These are phyloP conservation scores for Ulmus americana DNA, from an alignment of 331 rosid genomes.

Conservation along the genomic window DNA sequence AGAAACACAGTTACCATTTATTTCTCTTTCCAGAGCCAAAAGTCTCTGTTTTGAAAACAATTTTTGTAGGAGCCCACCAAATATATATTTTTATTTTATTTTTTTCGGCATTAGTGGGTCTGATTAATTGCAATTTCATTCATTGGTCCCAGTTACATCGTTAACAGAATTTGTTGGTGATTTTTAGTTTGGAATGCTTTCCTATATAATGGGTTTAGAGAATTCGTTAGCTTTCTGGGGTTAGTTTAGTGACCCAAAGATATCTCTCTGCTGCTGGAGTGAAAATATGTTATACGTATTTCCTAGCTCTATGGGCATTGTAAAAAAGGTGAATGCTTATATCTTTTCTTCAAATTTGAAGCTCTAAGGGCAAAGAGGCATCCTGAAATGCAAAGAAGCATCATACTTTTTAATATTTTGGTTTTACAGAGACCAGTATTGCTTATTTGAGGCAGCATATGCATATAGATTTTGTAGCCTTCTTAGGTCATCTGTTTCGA, in stretches of 20 bases:
- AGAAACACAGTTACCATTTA: too few species aligned
- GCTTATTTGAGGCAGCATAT: neutral
- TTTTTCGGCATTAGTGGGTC: too few species aligned
- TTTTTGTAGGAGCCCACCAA: too few species aligned
- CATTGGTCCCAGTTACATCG: neutral
- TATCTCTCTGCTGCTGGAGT: too few species aligned
- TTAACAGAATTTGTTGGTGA: neutral
- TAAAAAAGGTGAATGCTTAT: too few species aligned
- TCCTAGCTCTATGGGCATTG: too few species aligned
- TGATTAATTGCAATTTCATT: neutral
- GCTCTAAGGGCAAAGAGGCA: neutral
- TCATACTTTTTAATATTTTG: slow-evolving; percentile 7
- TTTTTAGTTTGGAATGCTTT: neutral
- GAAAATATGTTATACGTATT: too few species aligned
- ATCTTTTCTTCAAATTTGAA: neutral
- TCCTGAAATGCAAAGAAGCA: neutral
- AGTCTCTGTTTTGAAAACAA: too few species aligned
- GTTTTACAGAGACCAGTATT: neutral
- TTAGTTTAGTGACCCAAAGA: neutral
- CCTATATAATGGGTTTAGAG: neutral
- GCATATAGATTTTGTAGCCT: neutral
- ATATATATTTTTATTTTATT: too few species aligned
- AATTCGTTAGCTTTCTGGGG: neutral
- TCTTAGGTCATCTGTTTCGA: neutral
- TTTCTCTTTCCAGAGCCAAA: too few species aligned